Evolutionary conservation across 2,329 filamentous ascomycete species (phyloP).

Genomic region (Exophiala alcalophila): DNA sequence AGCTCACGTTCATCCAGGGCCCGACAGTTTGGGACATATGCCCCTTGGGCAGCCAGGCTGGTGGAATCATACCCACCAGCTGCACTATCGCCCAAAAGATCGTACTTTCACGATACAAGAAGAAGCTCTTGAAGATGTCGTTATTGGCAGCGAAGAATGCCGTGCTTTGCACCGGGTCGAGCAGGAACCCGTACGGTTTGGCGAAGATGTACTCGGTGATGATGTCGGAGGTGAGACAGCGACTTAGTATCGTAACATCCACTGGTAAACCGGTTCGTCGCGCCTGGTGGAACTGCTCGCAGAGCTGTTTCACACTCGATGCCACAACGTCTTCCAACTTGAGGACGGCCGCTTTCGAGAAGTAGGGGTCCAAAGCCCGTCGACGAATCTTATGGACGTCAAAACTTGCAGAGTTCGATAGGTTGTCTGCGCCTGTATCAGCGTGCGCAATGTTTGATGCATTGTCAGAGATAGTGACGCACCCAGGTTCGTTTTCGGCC

Average conservation of each 20-base stretch:
- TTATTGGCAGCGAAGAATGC: constrained; percentile 31
- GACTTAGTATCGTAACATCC: background rate
- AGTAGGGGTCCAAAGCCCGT: background rate
- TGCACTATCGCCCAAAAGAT: constrained; percentile 32
- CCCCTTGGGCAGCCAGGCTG: constrained; percentile 31
- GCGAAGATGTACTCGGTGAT: constrained; percentile 31
- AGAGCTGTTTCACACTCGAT: background rate
- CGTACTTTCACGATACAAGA: constrained; percentile 29
- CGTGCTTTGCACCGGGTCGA: constrained; percentile 22
- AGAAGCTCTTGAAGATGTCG: constrained; percentile 20
- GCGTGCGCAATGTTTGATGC: background rate
- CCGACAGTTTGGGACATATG: background rate
- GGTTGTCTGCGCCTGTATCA: background rate
- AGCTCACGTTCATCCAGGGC: constrained; percentile 17
- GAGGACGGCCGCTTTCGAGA: background rate
- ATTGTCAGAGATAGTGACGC: background rate
- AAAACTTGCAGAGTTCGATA: background rate
- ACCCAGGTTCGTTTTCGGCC: background rate
- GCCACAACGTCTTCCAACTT: background rate
- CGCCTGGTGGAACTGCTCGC: background rate
- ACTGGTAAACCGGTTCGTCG: background rate
- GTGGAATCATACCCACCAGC: constrained; percentile 39
- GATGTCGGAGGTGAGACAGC: constrained; percentile 29
- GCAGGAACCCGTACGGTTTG: constrained; percentile 26
- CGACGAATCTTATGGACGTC: background rate